Evolutionary conservation across 2,329 filamentous ascomycete species (phyloP).

Genomic region (Bipolaris victoriae): DNA sequence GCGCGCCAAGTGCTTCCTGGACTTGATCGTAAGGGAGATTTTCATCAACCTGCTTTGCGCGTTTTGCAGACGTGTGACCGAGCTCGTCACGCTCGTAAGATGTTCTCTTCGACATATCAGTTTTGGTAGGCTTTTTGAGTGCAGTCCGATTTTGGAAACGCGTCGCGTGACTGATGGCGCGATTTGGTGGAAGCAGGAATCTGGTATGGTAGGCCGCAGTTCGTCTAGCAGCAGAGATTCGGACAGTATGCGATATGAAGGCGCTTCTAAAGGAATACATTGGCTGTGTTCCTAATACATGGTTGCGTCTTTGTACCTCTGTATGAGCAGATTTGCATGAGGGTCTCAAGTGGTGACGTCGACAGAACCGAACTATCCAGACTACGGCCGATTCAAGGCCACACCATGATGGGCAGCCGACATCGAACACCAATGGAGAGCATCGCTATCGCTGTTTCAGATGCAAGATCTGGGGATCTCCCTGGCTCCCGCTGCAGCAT

Average conservation of each 20-base stretch:
- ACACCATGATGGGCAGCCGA: conserved; percentile 28
- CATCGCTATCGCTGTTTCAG: conserved; percentile 20
- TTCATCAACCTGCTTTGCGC: conserved; percentile 57
- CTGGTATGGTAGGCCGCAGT: neutral
- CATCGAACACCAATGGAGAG: conserved; percentile 23
- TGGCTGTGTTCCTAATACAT: neutral
- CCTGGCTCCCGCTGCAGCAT: conserved; percentile 25
- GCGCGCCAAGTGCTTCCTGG: conserved; percentile 48
- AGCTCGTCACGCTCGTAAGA: conserved; percentile 43
- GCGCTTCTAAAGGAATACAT: conserved; percentile 22
- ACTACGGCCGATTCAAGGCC: conserved; percentile 29
- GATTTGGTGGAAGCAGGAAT: conserved; percentile 2
- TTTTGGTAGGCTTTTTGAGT: conserved; percentile 11
- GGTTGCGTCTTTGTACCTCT: conserved; percentile 19
- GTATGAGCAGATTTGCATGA: conserved; percentile 5
- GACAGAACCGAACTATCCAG: conserved; percentile 14
- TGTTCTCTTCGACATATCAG: conserved; percentile 35
- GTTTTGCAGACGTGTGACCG: conserved; percentile 55
- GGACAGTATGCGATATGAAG: conserved; percentile 1
- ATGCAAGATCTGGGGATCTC: conserved; percentile 25
- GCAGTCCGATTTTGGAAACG: conserved; percentile 2
- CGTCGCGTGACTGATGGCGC: conserved; percentile 22
- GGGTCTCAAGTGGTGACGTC: conserved; percentile 35
- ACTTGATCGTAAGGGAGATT: conserved; percentile 54
- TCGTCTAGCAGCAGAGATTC: neutral